Conservation (phyloP, 768 basidiomycete genomes). For the Amanita pseudoporphyria region DNA sequence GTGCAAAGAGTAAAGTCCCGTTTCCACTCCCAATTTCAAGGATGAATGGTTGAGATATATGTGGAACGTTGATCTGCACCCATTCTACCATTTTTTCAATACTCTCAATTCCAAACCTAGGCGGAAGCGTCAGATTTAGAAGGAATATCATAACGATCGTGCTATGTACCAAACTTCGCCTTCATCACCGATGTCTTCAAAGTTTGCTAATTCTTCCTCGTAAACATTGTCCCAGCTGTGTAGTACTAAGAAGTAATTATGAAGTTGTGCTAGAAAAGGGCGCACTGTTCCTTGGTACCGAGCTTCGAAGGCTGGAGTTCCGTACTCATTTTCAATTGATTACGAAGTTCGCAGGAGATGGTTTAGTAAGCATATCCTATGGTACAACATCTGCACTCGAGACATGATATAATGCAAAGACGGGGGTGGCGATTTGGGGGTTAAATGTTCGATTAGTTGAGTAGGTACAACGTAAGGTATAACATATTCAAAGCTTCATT, state of each 20-base stretch:
- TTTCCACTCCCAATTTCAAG: slow-evolving; percentile 80
- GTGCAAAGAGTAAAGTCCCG: slow-evolving; percentile 63
- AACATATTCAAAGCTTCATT: not conserved
- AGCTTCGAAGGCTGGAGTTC: slow-evolving; percentile 64
- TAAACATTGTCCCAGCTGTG: slow-evolving; percentile 75
- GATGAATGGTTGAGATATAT: slow-evolving; percentile 35
- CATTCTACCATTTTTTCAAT: slow-evolving; percentile 77
- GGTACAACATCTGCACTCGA: too few relatives aligned
- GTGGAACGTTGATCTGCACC: slow-evolving; percentile 46
- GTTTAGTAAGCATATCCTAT: slow-evolving; percentile 23
- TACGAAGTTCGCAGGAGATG: slow-evolving; percentile 1
- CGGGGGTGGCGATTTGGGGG: not conserved
- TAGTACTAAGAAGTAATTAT: slow-evolving; percentile 3
- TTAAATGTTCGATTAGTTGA: slow-evolving; percentile 4
- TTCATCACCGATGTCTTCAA: slow-evolving; percentile 71
- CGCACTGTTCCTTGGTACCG: slow-evolving; percentile 74
- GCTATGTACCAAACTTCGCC: slow-evolving; percentile 70
- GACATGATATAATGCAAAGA: not conserved
- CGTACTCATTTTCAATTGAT: slow-evolving; percentile 20
- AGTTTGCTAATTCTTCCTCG: slow-evolving; percentile 58
- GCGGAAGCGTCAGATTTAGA: not conserved
- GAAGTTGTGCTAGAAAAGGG: slow-evolving; percentile 1
- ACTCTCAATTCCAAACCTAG: slow-evolving; percentile 73
- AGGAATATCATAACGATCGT: not conserved
- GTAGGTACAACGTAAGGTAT: slow-evolving; percentile 6